Base-by-base conservation (phyloP, 805 yeast species). In the Henningerozyma blattae region DNA sequence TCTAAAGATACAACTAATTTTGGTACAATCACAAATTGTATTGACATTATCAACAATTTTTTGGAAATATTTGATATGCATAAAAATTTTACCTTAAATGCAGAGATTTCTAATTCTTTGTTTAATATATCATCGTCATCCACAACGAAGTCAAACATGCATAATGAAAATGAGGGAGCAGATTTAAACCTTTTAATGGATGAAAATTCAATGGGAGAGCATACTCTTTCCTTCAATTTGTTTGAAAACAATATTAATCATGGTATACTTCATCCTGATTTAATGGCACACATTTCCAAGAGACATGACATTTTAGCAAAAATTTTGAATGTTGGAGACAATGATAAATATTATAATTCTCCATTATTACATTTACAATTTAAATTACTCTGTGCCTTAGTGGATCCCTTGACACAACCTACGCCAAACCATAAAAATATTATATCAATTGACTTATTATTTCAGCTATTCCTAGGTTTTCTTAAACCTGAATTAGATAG, bases 381-480 rank as follows among this genome's bases (percentile, higher is more conserved):
- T 33, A 38, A 41, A 5, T 42, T 56, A 1, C 34, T 70, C 3
- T 51, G 67, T 2, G 47, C 61, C 0, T 42, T 72, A 31, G 61
- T 63, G 6, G 87, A 80, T 49, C 84, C 86, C 3, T 61, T 67
- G 44, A 75, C 86, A 1, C 84, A 77, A 44, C 86, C 91, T 0
- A 65, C 68, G 18, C 81, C 77, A 27, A 65, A 64, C 17, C 79
- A 73, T 36, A 52, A 58, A 10, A 56, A 62, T 34, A 58, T 75
- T 2, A 58, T 76, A 14, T 76, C 84, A 8, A 50, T 77, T 5
- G 75, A 74, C 39, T 48, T 66, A n/a, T 46, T 76, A 10, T 65
- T 77, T 15, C 71, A 71, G 39, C 42, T 74, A 31, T 55, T 72
- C 17, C 51, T 75, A 7, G 70, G 72, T 1, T 50, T 72, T 30